These are phyloP conservation scores for Nicotiana noctiflora DNA, from an alignment of 257 asterid species.

Conservation along the genomic window DNA sequence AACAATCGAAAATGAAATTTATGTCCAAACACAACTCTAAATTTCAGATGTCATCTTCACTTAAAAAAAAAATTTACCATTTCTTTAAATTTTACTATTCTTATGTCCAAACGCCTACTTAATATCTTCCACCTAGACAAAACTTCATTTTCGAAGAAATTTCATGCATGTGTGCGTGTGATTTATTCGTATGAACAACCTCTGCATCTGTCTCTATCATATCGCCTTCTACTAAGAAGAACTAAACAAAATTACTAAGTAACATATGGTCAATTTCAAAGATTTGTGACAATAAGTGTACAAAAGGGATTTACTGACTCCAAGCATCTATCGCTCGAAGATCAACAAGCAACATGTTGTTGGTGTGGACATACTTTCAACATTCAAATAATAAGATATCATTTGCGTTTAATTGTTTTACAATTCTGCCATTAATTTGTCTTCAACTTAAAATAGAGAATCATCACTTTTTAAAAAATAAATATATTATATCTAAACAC, in stretches of 20 bases:
- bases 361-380: neutral
- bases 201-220: neutral
- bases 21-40: too few species aligned
- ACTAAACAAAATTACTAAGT: neutral
- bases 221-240: neutral
- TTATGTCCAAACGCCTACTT: too few species aligned
- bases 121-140: neutral
- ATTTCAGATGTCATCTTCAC: too few species aligned
- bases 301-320: neutral
- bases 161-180: neutral
- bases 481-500: too few species aligned
- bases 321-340: neutral
- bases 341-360: neutral
- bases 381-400: neutral
- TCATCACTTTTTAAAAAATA: too few species aligned
- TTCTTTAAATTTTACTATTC: too few species aligned
- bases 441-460: neutral
- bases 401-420: too few species aligned
- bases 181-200: neutral
- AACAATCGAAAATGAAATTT: too few species aligned
- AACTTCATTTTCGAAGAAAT: neutral
- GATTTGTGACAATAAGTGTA: neutral
- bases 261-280: neutral
- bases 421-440: neutral
- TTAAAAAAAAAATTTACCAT: too few species aligned